These are phyloP conservation scores for Leishmania tarentolae DNA, from an alignment of 208 protist species.

Conservation along the genomic window DNA sequence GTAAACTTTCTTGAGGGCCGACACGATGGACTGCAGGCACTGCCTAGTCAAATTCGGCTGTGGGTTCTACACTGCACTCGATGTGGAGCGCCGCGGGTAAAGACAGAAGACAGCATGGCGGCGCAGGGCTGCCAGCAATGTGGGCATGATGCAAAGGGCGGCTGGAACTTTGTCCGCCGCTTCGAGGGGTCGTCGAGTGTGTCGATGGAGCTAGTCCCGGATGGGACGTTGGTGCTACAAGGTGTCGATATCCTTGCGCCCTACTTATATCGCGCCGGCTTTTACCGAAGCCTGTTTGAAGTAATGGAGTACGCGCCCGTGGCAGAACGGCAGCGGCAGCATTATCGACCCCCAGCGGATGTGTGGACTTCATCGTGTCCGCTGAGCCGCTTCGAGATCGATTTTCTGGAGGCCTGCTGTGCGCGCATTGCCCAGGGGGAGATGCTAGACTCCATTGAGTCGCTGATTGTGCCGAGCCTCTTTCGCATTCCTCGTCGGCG, in stretches of 20 bases:
- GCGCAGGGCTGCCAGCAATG: constrained; percentile 53
- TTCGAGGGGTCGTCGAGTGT: constrained; percentile 53
- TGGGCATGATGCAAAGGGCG: constrained; percentile 35
- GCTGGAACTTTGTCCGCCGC: constrained; percentile 68
- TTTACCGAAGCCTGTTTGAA: constrained; percentile 61
- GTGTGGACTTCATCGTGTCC: constrained; percentile 68
- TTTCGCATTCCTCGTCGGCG: constrained; percentile 83
- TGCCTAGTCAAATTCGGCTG: constrained; percentile 72
- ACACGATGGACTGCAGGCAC: constrained; percentile 29
- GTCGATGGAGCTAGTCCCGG: constrained; percentile 77
- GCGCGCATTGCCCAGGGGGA: constrained; percentile 62
- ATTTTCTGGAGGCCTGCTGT: constrained; percentile 90
- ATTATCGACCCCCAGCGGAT: constrained; percentile 29
- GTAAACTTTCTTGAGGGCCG: constrained; percentile 60
- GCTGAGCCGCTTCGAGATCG: constrained; percentile 76
- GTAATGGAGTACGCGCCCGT: constrained; percentile 29
- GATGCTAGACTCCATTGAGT: constrained; percentile 44
- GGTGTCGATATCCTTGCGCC: constrained; percentile 70
- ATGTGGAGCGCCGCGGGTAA: constrained; percentile 57
- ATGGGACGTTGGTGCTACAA: constrained; percentile 74
- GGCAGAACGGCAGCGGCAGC: constrained; percentile 24
- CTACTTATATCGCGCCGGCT: constrained; percentile 77
- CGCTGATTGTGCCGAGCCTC: constrained; percentile 57
- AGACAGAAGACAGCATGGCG: constrained; percentile 47
- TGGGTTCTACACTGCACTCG: constrained; percentile 77